Evolutionary conservation across 73 alveolate genomes (phyloP).

Genomic region (Blepharisma japonicum): DNA sequence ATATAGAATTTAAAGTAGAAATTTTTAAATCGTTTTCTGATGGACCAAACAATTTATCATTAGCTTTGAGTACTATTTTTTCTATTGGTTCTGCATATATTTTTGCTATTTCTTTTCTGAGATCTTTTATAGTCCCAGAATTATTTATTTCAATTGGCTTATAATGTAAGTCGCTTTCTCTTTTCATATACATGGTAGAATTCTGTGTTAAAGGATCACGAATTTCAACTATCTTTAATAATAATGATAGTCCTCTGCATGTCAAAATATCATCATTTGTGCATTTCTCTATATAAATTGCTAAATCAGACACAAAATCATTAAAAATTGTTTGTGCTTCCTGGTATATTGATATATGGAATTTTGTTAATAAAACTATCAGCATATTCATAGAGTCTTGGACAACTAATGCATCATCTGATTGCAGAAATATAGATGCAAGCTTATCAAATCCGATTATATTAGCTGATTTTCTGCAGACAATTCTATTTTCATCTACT

Average conservation of each 20-base stretch:
- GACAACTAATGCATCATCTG: not conserved
- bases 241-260: not conserved
- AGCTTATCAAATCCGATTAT: slow-evolving; percentile 1
- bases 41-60: not conserved
- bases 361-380: not conserved
- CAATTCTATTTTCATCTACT: not conserved
- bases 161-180: not conserved
- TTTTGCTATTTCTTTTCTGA: slow-evolving; percentile 17
- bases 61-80: not conserved
- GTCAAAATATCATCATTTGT: not conserved
- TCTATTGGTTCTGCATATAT: not conserved
- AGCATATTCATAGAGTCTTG: not conserved
- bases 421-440: not conserved
- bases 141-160: slow-evolving; percentile 3
- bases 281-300: not conserved
- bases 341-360: not conserved
- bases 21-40: slow-evolving; percentile 7
- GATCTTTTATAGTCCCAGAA: not conserved
- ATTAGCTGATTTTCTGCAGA: not conserved
- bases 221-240: not conserved
- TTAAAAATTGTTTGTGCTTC: not conserved
- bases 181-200: not conserved
- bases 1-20: not conserved
- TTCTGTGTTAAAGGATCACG: not conserved
- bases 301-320: not conserved